phyloP scores from a whole-genome alignment of 163 green algal genomes.

The Chlamydomonas reinhardtii region DNA sequence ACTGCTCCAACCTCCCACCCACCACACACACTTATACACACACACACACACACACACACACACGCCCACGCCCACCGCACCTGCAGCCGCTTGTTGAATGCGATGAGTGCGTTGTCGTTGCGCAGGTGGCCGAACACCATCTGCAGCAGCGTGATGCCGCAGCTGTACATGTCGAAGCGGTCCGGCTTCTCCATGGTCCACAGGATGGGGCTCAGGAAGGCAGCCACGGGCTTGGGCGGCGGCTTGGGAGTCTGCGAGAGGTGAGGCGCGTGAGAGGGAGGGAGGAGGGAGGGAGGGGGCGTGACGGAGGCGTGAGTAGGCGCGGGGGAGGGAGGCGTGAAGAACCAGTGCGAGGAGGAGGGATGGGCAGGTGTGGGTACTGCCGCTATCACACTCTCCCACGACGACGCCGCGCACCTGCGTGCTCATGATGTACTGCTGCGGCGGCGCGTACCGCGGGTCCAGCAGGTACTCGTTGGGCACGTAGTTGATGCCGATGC shows the following conservation, averaged over 20 bases:
- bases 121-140: constrained; percentile 82
- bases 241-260: constrained; percentile 75
- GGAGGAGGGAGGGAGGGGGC: constrained; percentile 67
- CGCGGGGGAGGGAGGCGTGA: background rate
- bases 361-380: constrained; percentile 73
- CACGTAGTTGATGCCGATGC: constrained; percentile 97
- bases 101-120: constrained; percentile 80
- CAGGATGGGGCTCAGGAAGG: constrained; percentile 92
- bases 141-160: constrained; percentile 82
- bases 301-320: constrained; percentile 83
- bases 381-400: too few species aligned
- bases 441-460: constrained; percentile 91
- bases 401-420: constrained; percentile 52
- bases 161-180: constrained; percentile 94
- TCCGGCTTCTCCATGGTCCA: constrained; percentile 96
- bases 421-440: constrained; percentile 97
- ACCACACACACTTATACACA: background rate
- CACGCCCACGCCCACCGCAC: background rate
- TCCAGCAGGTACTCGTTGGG: constrained; percentile 98
- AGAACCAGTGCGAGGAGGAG: background rate
- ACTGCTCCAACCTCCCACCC: too few species aligned
- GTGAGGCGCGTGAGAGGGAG: background rate
- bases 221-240: constrained; percentile 78
- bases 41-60: background rate
- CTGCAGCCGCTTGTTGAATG: constrained; percentile 79